Base-by-base conservation (phyloP, 371 early-diverging fungal species). In the Massospora cicadina region DNA sequence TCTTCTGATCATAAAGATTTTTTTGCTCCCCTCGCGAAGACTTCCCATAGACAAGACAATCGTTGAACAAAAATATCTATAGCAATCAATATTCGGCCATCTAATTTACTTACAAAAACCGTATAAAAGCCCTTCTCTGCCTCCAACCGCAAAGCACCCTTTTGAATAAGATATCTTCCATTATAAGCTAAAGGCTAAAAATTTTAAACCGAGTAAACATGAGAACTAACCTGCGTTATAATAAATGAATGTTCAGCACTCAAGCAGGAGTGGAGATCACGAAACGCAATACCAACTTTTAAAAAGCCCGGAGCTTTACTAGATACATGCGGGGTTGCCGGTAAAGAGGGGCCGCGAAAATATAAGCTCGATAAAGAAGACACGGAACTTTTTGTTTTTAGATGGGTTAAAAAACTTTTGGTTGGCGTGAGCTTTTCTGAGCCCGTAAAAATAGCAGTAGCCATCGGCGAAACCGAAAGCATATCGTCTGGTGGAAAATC, bases 41-140 rank as follows among this genome's bases (percentile, higher is more conserved):
- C 7, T 31, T 62, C 26, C 62, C 62, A n/a, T 28, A 17, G 2
- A 33, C 62, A 23, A 62, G 43, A 23, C 62, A 28, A 62, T 62
- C 62, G 43, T 43, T 62, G 62, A 62, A 62, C n/a, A 62, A 30
- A 33, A 62, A 62, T 21, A 33, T 30, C 62, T 62, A 62, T 43
- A n/a, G 43, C 27, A 24, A 57, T 25, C 10, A 57, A 27, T 25
- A 57, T 17, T 25, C 17, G 17, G 10, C 17, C 17, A 43, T 10
- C 17, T 29, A 2, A 10, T 62, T 43, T 5, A 62, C 21, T 62
- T 62, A 62, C 62, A 33, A 33, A 62, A 30, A n/a, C 21, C 25
- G 17, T 23, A 5, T 21, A 21, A 33, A 2, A 62, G 1, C 26
- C 62, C 0, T 33, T 10, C 43, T 30, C n/a, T 30, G 13, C n/a